Evolutionary conservation across 441 rosid genomes (phyloP), one percentile per base, ranked within the genome.

Genomic region (Syzygium malaccense): DNA sequence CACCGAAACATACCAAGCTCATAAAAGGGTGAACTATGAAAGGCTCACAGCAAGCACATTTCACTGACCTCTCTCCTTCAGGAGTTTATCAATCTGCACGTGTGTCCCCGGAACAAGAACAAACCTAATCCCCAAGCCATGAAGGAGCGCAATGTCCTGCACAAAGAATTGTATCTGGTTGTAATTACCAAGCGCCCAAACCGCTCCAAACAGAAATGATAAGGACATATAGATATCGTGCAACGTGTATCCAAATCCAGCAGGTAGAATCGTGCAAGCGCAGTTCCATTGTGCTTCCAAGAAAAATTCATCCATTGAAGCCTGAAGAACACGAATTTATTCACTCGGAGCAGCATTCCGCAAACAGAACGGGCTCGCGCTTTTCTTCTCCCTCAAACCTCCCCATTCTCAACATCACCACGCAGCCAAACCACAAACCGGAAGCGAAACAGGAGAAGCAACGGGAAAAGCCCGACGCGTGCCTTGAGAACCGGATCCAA

Each of bases 91-190:
- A 88, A 98, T 97, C 93, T 95, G 98, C 91, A 92, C 93, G 87
- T 96, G 98, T 41, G 98, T 96, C 58, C 99, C 99, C 3, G 99
- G 99, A 85, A 98, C 98, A 71, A 97, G 91, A 91, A 98, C 95
- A 91, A 97, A 97, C 90, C 91, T 93, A 80, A 98, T 95, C 56
- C 99, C 99, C 86, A 98, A 88, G 86, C 96, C 98, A 93, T 98
- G 99, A 91, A 98, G 96, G 89, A 98, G 96, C 32, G 99, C 98
- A 78, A 98, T 96, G 89, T 98, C 99, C 99, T 98, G 95, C 92
- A 92, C 86, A 84, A n/a, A 85, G 55, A 30, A 33, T 15, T 19
- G 75, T 20, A 8, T 20, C 41, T 68, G 30, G 30, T 30, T 30
- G 83, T 85, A 49, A 75, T 30, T 45, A 54, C 5, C 62, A 32